These are phyloP conservation scores for Xylaria sp. DNA, from an alignment of 2,329 filamentous ascomycete species.

Conservation along the genomic window DNA sequence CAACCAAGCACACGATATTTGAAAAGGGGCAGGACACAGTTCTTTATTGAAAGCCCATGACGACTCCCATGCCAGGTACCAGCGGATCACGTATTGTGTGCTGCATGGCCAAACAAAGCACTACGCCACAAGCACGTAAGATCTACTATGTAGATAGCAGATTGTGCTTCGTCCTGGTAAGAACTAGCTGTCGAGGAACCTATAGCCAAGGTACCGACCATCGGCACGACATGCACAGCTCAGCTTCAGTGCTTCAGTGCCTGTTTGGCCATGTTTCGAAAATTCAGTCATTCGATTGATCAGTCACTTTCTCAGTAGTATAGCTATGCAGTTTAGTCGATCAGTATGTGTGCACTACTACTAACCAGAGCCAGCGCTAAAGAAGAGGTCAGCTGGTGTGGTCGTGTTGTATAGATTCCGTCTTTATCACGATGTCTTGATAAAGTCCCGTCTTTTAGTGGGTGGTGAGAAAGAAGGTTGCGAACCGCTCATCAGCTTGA, in stretches of 20 bases:
- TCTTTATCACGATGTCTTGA: slow-evolving; percentile 24
- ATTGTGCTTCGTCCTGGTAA: background rate
- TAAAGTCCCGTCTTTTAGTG: slow-evolving; percentile 1
- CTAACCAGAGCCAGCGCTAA: slow-evolving; percentile 28
- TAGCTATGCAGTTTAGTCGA: too few species aligned
- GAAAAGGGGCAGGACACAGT: slow-evolving; percentile 28
- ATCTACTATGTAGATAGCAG: too few species aligned
- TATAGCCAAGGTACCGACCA: background rate
- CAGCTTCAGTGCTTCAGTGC: slow-evolving; percentile 1
- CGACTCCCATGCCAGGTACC: background rate
- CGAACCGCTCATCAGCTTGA: slow-evolving; percentile 19
- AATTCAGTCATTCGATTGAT: background rate
- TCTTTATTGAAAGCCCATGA: background rate
- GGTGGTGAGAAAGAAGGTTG: background rate
- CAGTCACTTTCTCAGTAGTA: background rate
- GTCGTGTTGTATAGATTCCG: slow-evolving; percentile 6
- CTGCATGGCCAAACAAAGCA: background rate
- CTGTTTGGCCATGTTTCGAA: background rate
- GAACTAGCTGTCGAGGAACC: background rate
- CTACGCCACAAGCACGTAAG: background rate
- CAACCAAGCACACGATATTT: background rate
- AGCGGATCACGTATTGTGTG: slow-evolving; percentile 8
- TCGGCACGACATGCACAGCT: background rate
- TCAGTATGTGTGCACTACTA: too few species aligned
- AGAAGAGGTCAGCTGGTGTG: slow-evolving; percentile 18